phyloP scores from a whole-genome alignment of 306 rosid species.

The Vicia sativa region DNA sequence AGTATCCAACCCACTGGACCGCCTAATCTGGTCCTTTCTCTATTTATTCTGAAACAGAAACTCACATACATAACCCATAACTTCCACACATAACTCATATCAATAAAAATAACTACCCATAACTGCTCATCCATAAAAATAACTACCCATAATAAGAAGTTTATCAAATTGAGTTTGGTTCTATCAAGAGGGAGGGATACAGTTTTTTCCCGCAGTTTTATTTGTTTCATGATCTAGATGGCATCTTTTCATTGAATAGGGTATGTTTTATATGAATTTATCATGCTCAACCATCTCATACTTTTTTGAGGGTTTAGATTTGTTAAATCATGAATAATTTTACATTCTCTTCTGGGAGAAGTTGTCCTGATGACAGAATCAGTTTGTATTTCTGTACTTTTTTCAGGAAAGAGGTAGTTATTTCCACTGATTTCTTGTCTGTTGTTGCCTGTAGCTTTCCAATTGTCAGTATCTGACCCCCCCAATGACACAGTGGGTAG shows the following conservation, averaged over 20 bases:
- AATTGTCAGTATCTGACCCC: conserved; percentile 75
- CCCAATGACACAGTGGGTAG: conserved; percentile 74
- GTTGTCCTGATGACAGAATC: conserved; percentile 13
- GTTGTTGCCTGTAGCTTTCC: conserved; percentile 72
- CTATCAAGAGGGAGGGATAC: conserved; percentile 17
- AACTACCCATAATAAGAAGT: no score
- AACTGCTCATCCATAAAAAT: no score
- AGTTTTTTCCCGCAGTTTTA: conserved; percentile 7
- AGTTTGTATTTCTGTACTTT: conserved; percentile 19
- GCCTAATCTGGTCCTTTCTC: no score
- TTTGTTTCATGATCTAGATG: conserved; percentile 8
- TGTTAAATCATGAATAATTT: conserved; percentile 18
- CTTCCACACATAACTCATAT: no score
- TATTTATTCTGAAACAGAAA: no score
- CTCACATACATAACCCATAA: no score
- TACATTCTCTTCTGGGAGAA: background rate
- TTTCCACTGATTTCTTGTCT: conserved; percentile 23
- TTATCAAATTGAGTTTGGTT: background rate
- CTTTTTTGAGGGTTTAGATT: conserved; percentile 2
- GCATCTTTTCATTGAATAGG: background rate
- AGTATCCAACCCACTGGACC: no score
- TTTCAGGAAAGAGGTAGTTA: background rate
- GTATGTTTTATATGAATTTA: background rate
- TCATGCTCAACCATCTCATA: background rate
- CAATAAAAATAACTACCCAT: no score